Base-by-base conservation (phyloP, 106 monocot genomes). In the Triglochin maritima region DNA sequence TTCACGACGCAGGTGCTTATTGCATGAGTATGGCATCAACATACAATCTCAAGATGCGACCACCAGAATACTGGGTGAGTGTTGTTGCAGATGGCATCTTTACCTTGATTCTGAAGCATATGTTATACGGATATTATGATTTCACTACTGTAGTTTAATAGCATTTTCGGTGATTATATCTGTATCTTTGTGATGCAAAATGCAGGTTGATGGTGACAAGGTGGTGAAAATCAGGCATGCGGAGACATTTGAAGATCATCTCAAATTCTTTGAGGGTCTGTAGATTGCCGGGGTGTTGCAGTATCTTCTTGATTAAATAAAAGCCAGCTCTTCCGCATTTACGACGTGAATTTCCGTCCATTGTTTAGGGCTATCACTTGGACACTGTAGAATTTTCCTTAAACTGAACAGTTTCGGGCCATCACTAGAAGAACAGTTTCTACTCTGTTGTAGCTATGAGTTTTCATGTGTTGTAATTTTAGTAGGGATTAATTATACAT, bases 1-100 rank as follows among this genome's bases (percentile, higher is more conserved):
- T 98, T 69, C 96, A 90, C 76, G 95, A 95, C 71, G 95, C 95
- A 12, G 95, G 95, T 75, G 90, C 90, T 46, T 95, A 95, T 60
- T 95, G 95, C 76, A 95, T 95, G 95, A 95, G 95, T 78, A 98
- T 98, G 96, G 96, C 96, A 41, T 98, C 96, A 9, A 98, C 86
- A 3, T 98, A 98, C 63, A 96, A 91, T 65, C 71, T 98, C 29
- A 98, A 91, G 67, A 81, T 98, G 96, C 75, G 90, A 43, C 96
- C 96, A 54, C 76, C 76, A 15, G 76, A 76, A 56, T 63, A 68
- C 10, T 69, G 69, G 69, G 61, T 74, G 60, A 4, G 44, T 29
- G 29, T 29, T 29, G 29, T 29, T 29, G 29, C 29, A 29, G 29
- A 29, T 29, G 29, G 29, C 29, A 29, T 29, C 29, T 29, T 29